Percentiles rank a stretch among this genome's conserved stretches.
Conservation (phyloP, 148 eudicot species). For the Nepenthes gracilis region DNA sequence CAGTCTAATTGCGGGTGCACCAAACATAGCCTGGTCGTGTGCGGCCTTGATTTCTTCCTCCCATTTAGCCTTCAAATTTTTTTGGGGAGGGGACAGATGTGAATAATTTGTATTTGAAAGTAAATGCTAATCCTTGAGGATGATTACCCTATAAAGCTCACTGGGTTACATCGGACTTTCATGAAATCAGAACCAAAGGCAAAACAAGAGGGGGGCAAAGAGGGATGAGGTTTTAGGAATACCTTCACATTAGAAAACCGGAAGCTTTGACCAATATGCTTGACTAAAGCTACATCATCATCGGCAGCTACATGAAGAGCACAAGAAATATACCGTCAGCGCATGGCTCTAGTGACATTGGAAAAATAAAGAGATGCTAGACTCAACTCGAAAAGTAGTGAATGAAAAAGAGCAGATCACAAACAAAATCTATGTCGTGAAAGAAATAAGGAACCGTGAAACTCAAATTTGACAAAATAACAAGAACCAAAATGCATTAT, state of each 20-base stretch:
- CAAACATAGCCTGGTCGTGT: constrained; percentile 94
- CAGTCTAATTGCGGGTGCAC: constrained; percentile 39
- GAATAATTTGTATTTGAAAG: too few relatives aligned
- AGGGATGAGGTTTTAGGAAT: background rate
- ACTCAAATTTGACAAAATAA: background rate
- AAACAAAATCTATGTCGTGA: background rate
- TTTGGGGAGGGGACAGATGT: too few relatives aligned
- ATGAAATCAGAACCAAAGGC: background rate
- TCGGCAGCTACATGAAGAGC: constrained; percentile 48
- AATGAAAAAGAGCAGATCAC: too few relatives aligned
- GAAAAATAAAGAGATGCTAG: too few relatives aligned
- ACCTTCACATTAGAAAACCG: constrained; percentile 86
- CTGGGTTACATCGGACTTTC: too few relatives aligned
- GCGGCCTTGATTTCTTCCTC: constrained; percentile 66
- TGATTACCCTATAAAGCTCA: too few relatives aligned
- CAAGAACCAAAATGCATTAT: too few relatives aligned
- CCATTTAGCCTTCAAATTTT: constrained; percentile 37
- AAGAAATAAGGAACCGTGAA: background rate
- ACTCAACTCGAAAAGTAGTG: too few relatives aligned
- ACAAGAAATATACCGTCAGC: background rate
- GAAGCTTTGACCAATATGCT: constrained; percentile 73
- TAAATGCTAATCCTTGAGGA: too few relatives aligned
- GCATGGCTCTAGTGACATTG: too few relatives aligned
- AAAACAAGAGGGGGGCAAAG: background rate
- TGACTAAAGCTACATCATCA: constrained; percentile 70